Conservation (phyloP, 2,329 filamentous ascomycete genomes). For the Penicillium sp. region DNA sequence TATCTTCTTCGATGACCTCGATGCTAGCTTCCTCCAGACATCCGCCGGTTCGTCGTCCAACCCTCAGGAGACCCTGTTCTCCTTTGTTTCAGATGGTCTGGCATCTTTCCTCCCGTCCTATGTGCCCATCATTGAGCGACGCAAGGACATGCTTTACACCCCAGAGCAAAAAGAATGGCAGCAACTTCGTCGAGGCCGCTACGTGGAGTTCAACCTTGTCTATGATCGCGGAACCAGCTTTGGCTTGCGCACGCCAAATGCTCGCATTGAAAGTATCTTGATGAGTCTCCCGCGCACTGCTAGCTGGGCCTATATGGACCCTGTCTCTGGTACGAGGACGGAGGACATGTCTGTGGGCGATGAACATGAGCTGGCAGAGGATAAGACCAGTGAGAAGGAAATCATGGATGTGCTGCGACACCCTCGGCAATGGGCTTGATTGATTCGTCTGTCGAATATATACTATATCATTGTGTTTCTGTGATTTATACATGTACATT, state of each 20-base stretch:
- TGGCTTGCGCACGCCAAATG: conserved; percentile 86
- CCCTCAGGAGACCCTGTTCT: conserved; percentile 84
- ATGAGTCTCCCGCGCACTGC: conserved; percentile 96
- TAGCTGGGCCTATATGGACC: conserved; percentile 93
- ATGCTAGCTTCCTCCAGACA: conserved; percentile 53
- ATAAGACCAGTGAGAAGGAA: conserved; percentile 63
- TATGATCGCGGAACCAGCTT: conserved; percentile 95
- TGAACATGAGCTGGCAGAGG: conserved; percentile 35
- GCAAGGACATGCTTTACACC: conserved; percentile 90
- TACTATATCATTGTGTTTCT: background rate
- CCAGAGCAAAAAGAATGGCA: conserved; percentile 93
- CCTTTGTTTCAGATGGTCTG: conserved; percentile 82
- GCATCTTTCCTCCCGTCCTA: conserved; percentile 88
- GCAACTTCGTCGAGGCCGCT: conserved; percentile 87
- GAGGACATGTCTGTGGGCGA: conserved; percentile 49
- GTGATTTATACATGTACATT: conserved; percentile 5
- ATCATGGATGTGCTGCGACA: conserved; percentile 69
- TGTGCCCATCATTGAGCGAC: conserved; percentile 78
- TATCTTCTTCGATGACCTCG: conserved; percentile 98
- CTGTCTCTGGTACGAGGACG: conserved; percentile 46
- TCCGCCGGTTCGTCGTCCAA: conserved; percentile 60
- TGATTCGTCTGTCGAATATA: background rate
- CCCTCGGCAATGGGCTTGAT: conserved; percentile 60
- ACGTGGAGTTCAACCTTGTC: conserved; percentile 98
- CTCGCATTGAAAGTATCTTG: conserved; percentile 90